Conservation (phyloP, 257 asterid species). For the Paraleonurus japonicus region DNA sequence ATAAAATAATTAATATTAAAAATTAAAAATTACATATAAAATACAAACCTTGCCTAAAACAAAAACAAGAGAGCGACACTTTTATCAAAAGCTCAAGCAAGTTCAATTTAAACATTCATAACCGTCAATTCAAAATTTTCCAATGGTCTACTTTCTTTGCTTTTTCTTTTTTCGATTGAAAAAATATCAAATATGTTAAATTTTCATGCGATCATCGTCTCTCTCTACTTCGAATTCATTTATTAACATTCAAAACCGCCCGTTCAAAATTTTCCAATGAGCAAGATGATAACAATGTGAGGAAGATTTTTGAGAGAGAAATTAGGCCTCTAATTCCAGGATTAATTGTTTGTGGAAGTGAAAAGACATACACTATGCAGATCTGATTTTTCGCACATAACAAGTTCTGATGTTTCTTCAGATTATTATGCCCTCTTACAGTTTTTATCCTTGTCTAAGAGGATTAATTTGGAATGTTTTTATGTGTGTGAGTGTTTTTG, state of each 20-base stretch:
- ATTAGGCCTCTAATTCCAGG: conserved; percentile 76
- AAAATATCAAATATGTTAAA: no score
- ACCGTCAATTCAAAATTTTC: conserved; percentile 17
- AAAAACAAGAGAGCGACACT: no score
- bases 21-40: no score
- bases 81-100: no score
- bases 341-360: conserved; percentile 81
- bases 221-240: background rate
- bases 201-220: background rate
- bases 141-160: conserved; percentile 21
- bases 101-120: conserved; percentile 28
- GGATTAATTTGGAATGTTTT: background rate
- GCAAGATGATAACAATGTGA: conserved; percentile 56
- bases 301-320: conserved; percentile 62
- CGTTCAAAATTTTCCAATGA: conserved; percentile 15
- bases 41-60: no score
- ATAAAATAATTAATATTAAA: no score
- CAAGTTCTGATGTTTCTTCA: no score
- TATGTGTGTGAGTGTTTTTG: background rate
- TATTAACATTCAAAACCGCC: no score
- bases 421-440: background rate
- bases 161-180: background rate
- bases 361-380: conserved; percentile 94
- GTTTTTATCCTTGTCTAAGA: no score
- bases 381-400: conserved; percentile 33